Percentiles rank a stretch among this genome's conserved stretches.
phyloP scores from a whole-genome alignment of 352 stramenopile genomes.

The Phytophthora meadii region DNA sequence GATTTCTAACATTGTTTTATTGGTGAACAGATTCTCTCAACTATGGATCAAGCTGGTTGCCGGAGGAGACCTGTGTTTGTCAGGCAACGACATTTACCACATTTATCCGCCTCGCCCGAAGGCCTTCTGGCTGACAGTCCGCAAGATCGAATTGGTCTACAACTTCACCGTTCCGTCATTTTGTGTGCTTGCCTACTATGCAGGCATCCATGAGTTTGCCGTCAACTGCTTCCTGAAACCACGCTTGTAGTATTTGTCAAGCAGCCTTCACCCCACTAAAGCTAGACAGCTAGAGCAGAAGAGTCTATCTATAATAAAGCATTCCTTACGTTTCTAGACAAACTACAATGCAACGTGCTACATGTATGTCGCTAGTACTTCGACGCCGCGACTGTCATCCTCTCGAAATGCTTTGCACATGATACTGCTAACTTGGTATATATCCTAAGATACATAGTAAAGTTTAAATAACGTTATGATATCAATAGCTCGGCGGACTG shows the following conservation, averaged over 20 bases:
- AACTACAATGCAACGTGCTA: neutral
- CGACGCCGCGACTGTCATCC: too few species aligned
- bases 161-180: constrained; percentile 48
- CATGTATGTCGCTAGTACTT: neutral
- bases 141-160: constrained; percentile 56
- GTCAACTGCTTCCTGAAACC: constrained; percentile 35
- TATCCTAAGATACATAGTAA: constrained; percentile 14
- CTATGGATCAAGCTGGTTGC: constrained; percentile 54
- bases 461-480: constrained; percentile 4
- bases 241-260: constrained; percentile 7
- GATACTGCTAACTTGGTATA: neutral
- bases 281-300: constrained; percentile 4
- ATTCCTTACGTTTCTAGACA: neutral
- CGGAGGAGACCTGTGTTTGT: constrained; percentile 43
- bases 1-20: constrained; percentile 7
- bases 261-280: neutral
- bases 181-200: constrained; percentile 36
- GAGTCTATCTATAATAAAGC: constrained; percentile 16
- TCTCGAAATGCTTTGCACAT: neutral
- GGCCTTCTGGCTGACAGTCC: constrained; percentile 45
- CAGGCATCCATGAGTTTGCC: constrained; percentile 42
- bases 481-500: constrained; percentile 1
- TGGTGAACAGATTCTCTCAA: constrained; percentile 45
- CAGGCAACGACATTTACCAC: constrained; percentile 52
- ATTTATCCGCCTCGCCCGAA: constrained; percentile 55